phyloP scores from a whole-genome alignment of 2,329 filamentous ascomycete species.

The Cadophora sp. region DNA sequence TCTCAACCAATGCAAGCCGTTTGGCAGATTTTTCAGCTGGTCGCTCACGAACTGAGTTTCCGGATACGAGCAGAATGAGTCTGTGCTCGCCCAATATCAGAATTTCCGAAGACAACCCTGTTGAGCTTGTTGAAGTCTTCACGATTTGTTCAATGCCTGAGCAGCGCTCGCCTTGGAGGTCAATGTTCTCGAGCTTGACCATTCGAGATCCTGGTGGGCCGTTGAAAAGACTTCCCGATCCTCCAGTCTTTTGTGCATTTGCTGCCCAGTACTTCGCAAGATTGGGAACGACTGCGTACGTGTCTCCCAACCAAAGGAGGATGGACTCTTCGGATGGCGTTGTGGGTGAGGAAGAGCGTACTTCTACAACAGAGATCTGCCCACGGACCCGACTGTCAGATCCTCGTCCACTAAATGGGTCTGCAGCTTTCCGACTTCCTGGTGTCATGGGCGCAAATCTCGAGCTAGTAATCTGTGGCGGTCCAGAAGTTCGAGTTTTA shows the following conservation, averaged over 20 bases:
- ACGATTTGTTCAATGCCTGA: conserved; percentile 42
- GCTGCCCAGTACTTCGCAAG: conserved; percentile 45
- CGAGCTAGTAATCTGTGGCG: conserved; percentile 45
- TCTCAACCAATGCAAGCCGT: conserved; percentile 37
- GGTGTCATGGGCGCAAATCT: conserved; percentile 71
- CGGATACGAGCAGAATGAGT: conserved; percentile 38
- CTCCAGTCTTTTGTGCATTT: conserved; percentile 34
- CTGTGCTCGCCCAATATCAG: conserved; percentile 45
- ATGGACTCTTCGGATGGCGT: conserved; percentile 43
- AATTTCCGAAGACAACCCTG: conserved; percentile 39
- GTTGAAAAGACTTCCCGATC: conserved; percentile 40
- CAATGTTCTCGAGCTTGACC: conserved; percentile 42
- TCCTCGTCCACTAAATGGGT: conserved; percentile 38
- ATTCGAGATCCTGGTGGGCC: conserved; percentile 35
- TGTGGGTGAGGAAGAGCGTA: conserved; percentile 38
- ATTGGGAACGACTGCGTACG: conserved; percentile 42
- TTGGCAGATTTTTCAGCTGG: conserved; percentile 23
- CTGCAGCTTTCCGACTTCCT: conserved; percentile 55
- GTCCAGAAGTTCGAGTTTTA: conserved; percentile 36
- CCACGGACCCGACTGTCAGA: conserved; percentile 34
- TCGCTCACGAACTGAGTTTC: conserved; percentile 25
- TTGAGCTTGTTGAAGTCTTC: conserved; percentile 22
- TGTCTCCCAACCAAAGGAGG: conserved; percentile 45
- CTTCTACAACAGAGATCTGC: conserved; percentile 43
- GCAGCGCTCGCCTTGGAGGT: conserved; percentile 45